Base-by-base conservation (phyloP, 805 yeast species). In the Candida railenensis region DNA sequence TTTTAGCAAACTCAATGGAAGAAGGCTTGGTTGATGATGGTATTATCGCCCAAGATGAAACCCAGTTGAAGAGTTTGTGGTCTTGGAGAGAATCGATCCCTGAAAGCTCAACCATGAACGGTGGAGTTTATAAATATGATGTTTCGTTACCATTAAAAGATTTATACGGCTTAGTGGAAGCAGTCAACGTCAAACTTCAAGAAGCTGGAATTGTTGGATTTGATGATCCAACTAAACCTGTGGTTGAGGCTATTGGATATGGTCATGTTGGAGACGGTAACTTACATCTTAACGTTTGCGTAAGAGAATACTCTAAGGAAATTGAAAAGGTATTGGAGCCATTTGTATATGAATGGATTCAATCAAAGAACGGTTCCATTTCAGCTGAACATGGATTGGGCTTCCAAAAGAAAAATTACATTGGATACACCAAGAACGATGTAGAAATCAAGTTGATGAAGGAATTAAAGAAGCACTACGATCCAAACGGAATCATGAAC, bases 241-340 rank as follows among this genome's bases (percentile, higher is more conserved):
- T 88, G 2, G 84, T 89, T 45, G 85, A 82, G 50, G 96, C 95
- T 9, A 83, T 92, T 53, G 99, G 99, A 0, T 94, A 92, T 59
- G 99, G 99, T n/a, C 99, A 94, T 61, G 80, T 94, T 58, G 99
- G 99, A 47, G 99, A 94, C 63, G 98, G 99, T 44, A 94, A 94
- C 68, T 73, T 94, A 58, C 99, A 94, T 66, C 79, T 94, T 61
- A 94, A 94, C 62, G 95, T 94, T 43, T 85, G 95, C 37, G 96
- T 90, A 15, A 81, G 97, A 65, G 78, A 82, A 58, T 94, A 94
- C 68, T 76, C 76, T 52, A 85, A 87, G 63, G 80, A 76, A 22
- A 87, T 94, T 46, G 98, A 94, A 68, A 70, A 78, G 46, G 80
- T 78, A 1, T 76, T 94, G 51, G 99, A 94, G 67, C 99, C 99